These are phyloP conservation scores for Zymoseptoria brevis DNA, from an alignment of 2,329 filamentous ascomycete genomes.

Conservation along the genomic window DNA sequence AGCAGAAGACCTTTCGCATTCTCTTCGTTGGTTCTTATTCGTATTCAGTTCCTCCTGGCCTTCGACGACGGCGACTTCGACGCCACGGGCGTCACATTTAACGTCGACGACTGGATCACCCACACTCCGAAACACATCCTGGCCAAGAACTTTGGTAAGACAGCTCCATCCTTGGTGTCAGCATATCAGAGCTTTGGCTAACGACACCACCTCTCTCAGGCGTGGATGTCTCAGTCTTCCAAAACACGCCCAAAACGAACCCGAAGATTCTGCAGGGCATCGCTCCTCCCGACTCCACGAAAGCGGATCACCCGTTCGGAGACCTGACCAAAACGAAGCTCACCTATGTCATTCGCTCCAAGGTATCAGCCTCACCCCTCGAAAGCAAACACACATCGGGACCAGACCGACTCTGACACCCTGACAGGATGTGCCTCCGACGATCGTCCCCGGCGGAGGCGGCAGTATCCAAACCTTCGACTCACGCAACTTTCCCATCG, in stretches of 20 bases:
- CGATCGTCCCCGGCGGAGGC: slow-evolving; percentile 44
- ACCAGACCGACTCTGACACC: background rate
- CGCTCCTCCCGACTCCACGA: slow-evolving; percentile 43
- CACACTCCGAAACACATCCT: slow-evolving; percentile 58
- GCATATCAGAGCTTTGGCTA: background rate
- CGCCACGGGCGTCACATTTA: slow-evolving; percentile 52
- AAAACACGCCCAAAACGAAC: slow-evolving; percentile 48
- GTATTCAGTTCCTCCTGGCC: slow-evolving; percentile 39
- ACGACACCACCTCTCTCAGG: slow-evolving; percentile 1
- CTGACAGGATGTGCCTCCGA: slow-evolving; percentile 19
- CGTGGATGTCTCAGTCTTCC: slow-evolving; percentile 52
- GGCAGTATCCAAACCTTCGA: slow-evolving; percentile 56
- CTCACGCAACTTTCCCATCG: slow-evolving; percentile 58
- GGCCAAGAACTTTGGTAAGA: slow-evolving; percentile 55
- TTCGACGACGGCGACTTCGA: slow-evolving; percentile 49
- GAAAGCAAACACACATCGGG: slow-evolving; percentile 36
- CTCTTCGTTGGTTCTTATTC: background rate
- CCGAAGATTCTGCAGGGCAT: slow-evolving; percentile 52
- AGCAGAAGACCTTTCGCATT: background rate
- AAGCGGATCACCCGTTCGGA: slow-evolving; percentile 43
- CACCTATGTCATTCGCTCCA: slow-evolving; percentile 44
- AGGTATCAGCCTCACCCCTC: slow-evolving; percentile 35
- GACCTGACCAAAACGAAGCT: slow-evolving; percentile 46
- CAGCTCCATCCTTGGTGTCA: background rate
- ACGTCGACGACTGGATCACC: slow-evolving; percentile 59